These are phyloP conservation scores for Pythium oligandrum DNA, from an alignment of 352 stramenopile species.

Conservation along the genomic window DNA sequence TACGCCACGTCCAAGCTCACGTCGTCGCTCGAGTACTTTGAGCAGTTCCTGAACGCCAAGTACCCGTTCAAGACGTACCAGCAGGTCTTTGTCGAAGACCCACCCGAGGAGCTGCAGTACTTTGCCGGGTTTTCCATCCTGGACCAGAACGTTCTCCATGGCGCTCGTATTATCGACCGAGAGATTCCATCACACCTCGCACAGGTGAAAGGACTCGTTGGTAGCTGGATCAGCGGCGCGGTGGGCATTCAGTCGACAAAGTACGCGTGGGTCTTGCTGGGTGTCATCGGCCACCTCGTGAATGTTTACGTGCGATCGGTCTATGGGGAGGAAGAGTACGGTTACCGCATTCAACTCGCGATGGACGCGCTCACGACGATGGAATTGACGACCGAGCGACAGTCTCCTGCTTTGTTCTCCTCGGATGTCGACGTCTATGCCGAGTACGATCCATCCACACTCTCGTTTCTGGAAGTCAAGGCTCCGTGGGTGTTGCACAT, in stretches of 20 bases:
- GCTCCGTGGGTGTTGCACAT: slow-evolving; percentile 81
- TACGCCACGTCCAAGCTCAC: slow-evolving; percentile 70
- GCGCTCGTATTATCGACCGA: slow-evolving; percentile 75
- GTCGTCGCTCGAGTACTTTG: slow-evolving; percentile 76
- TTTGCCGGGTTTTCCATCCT: slow-evolving; percentile 64
- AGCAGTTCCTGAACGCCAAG: slow-evolving; percentile 54
- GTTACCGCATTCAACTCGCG: slow-evolving; percentile 79
- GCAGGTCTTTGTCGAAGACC: slow-evolving; percentile 84
- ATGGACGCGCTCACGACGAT: slow-evolving; percentile 85
- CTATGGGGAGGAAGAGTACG: slow-evolving; percentile 81
- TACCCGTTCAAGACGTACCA: slow-evolving; percentile 87
- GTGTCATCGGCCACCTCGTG: slow-evolving; percentile 73
- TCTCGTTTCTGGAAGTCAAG: slow-evolving; percentile 80
- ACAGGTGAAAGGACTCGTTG: slow-evolving; percentile 72
- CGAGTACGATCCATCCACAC: slow-evolving; percentile 66
- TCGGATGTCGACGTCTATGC: slow-evolving; percentile 82
- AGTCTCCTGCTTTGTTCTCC: slow-evolving; percentile 57
- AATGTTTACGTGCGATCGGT: slow-evolving; percentile 78
- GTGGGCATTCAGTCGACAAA: slow-evolving; percentile 84
- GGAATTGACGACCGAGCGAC: slow-evolving; percentile 66
- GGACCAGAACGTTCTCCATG: slow-evolving; percentile 75
- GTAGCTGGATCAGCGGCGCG: slow-evolving; percentile 74
- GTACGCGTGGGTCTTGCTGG: slow-evolving; percentile 80
- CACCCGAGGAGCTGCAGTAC: slow-evolving; percentile 64
- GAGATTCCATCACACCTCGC: slow-evolving; percentile 76